Percentiles rank a stretch among this genome's conserved stretches.
phyloP scores from a whole-genome alignment of 371 early-diverging fungal genomes.

The Mucor mucedo region DNA sequence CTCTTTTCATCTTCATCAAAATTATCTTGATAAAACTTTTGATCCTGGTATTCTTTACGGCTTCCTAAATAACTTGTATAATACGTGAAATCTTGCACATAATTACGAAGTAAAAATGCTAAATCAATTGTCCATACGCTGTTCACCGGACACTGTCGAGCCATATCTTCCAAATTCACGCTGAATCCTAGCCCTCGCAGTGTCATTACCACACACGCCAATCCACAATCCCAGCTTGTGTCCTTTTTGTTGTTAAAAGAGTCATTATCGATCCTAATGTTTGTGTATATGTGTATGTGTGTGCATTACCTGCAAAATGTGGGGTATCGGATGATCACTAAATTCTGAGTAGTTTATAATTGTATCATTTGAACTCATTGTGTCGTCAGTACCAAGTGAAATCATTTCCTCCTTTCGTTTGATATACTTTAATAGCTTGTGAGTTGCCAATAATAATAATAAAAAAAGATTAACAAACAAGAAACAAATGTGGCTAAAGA shows the following conservation, averaged over 20 bases:
- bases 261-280: no score
- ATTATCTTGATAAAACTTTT: slow-evolving; percentile 74
- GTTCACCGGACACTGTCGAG: slow-evolving; percentile 54
- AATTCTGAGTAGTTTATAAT: slow-evolving; percentile 37
- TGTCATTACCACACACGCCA: slow-evolving; percentile 85
- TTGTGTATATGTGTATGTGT: neutral
- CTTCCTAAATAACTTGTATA: slow-evolving; percentile 86
- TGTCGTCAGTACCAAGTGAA: slow-evolving; percentile 28
- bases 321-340: slow-evolving; percentile 37
- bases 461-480: slow-evolving; percentile 6
- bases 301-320: slow-evolving; percentile 33
- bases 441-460: neutral
- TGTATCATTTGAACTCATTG: slow-evolving; percentile 21
- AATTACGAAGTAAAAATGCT: slow-evolving; percentile 73
- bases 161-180: slow-evolving; percentile 47
- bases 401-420: slow-evolving; percentile 9
- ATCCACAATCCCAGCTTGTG: slow-evolving; percentile 81
- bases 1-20: slow-evolving; percentile 74
- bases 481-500: neutral
- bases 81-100: slow-evolving; percentile 81
- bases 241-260: slow-evolving; percentile 20
- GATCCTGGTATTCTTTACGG: slow-evolving; percentile 70
- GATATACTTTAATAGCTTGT: neutral
- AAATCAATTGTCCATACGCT: slow-evolving; percentile 92
- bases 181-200: slow-evolving; percentile 62